These are phyloP conservation scores for Halophytophthora batemanensis DNA, from an alignment of 352 stramenopile species.

Conservation along the genomic window DNA sequence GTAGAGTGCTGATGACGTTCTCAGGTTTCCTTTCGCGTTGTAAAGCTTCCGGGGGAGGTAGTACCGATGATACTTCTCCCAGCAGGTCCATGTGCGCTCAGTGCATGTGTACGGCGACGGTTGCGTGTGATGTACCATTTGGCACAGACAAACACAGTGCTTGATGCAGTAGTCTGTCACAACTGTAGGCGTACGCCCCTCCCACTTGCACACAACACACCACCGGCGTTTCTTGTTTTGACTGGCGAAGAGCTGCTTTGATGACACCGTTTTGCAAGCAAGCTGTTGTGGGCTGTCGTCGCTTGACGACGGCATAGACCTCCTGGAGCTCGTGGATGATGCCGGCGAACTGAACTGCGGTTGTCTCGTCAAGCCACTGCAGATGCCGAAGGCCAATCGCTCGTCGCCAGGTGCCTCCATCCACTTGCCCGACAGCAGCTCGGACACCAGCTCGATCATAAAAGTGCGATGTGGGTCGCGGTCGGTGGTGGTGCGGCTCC, in stretches of 20 bases:
- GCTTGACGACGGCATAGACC: neutral
- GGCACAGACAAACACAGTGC: slow-evolving; percentile 13
- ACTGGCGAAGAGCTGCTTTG: slow-evolving; percentile 10
- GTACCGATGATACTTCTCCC: slow-evolving; percentile 19
- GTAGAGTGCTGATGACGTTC: too few relatives aligned
- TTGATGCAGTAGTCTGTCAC: slow-evolving; percentile 17
- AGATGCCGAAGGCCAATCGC: slow-evolving; percentile 1
- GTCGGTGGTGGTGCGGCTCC: slow-evolving; percentile 1
- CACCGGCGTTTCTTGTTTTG: slow-evolving; percentile 6
- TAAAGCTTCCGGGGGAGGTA: slow-evolving; percentile 13
- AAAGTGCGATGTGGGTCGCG: slow-evolving; percentile 20
- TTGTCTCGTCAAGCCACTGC: neutral
- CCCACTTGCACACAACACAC: slow-evolving; percentile 15
- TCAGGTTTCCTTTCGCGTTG: too few relatives aligned
- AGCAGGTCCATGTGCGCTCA: slow-evolving; percentile 12
- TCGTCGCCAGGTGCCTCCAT: slow-evolving; percentile 9
- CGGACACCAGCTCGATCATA: slow-evolving; percentile 8
- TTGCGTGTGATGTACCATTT: slow-evolving; percentile 4
- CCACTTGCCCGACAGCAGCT: slow-evolving; percentile 21
- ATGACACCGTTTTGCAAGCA: slow-evolving; percentile 2
- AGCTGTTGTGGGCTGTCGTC: neutral
- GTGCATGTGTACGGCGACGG: slow-evolving; percentile 7
- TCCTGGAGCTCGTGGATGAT: neutral
- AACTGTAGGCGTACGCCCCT: slow-evolving; percentile 7
- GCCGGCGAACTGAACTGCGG: too few relatives aligned